Percentiles rank a stretch among this genome's conserved stretches.
These are phyloP conservation scores for Cladophialophora immunda DNA, from an alignment of 2,329 filamentous ascomycete genomes.

Conservation along the genomic window DNA sequence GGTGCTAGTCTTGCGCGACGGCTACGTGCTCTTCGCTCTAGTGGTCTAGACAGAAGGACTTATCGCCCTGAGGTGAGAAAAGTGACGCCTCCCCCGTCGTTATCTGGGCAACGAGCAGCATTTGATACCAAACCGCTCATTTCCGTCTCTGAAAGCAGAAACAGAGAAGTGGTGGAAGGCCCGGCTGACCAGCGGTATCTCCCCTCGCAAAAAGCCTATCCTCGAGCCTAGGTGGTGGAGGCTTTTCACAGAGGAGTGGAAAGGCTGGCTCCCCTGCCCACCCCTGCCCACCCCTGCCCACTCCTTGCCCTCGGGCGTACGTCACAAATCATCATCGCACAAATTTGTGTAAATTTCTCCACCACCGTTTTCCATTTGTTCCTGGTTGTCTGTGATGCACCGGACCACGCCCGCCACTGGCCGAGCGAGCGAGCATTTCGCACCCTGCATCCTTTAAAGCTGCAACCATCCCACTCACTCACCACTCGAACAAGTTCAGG, in stretches of 20 bases:
- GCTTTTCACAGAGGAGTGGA: neutral
- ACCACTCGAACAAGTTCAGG: neutral
- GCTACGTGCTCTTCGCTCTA: neutral
- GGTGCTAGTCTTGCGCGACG: neutral
- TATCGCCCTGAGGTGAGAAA: neutral
- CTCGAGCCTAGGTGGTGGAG: neutral
- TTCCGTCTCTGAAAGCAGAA: neutral
- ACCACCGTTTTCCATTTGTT: neutral
- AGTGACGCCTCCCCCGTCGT: neutral
- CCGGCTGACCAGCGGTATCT: slow-evolving; percentile 1
- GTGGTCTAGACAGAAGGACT: neutral
- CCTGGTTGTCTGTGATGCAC: neutral
- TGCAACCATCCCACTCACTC: slow-evolving; percentile 23
- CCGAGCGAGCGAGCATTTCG: slow-evolving; percentile 5
- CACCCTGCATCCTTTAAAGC: slow-evolving; percentile 4
- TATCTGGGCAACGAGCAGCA: neutral
- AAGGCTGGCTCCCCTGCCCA: slow-evolving; percentile 8
- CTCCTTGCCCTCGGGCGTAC: neutral
- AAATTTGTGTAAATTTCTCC: slow-evolving; percentile 6
- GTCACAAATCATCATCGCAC: slow-evolving; percentile 5
- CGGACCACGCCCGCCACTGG: slow-evolving; percentile 3
- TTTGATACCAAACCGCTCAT: slow-evolving; percentile 2
- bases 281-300: neutral
- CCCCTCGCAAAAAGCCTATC: slow-evolving; percentile 1
- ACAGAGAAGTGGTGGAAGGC: neutral